Conservation (phyloP, 495 filamentous ascomycete genomes). For the Annulohypoxylon stygium region DNA sequence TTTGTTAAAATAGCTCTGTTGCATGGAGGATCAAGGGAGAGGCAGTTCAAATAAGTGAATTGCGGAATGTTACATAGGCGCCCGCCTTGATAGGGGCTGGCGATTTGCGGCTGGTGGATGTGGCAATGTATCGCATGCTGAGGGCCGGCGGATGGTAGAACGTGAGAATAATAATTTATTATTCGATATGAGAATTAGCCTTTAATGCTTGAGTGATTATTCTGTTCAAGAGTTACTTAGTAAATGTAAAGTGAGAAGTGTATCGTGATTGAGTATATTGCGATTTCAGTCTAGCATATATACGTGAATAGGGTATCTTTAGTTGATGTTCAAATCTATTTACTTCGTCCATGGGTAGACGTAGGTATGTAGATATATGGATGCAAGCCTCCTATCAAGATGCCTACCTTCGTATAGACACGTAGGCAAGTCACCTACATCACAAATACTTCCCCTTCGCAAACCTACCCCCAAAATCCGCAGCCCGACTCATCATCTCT, state of each 20-base stretch:
- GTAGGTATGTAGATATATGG: background rate
- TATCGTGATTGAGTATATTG: background rate
- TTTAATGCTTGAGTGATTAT: background rate
- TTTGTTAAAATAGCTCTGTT: background rate
- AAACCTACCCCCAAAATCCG: constrained; percentile 87
- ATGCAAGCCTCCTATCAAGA: background rate
- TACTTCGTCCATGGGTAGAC: background rate
- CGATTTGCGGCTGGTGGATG: background rate
- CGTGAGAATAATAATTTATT: constrained; percentile 30
- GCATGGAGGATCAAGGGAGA: background rate
- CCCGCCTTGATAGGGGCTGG: background rate
- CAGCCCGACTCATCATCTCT: constrained; percentile 83
- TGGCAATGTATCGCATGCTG: constrained; percentile 4
- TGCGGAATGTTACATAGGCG: background rate
- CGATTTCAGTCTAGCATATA: background rate
- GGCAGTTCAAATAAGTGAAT: background rate
- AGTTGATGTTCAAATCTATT: background rate
- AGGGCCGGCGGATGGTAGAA: background rate
- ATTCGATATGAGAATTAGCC: background rate
- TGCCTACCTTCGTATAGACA: background rate
- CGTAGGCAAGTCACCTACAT: background rate
- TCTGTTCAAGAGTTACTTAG: background rate
- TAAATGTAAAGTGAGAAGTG: background rate
- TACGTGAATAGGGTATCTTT: background rate
- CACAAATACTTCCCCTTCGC: constrained; percentile 81